phyloP scores from a whole-genome alignment of 257 asterid species.

The Cordia subcordata region DNA sequence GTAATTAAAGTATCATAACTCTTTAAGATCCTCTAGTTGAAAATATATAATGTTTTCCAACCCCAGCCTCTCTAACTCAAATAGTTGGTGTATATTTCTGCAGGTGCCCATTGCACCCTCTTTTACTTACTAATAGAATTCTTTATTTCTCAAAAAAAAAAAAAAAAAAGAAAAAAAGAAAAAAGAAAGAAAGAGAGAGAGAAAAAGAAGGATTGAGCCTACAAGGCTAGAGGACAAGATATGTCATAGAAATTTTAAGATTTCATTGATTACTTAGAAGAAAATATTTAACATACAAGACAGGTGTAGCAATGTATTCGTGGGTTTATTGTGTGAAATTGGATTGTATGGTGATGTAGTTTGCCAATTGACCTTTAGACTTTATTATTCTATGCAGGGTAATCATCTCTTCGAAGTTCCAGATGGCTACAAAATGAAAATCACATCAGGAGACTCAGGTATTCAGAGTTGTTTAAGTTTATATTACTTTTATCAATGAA shows the following conservation, averaged over 20 bases:
- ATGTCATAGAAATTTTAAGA: too few relatives aligned
- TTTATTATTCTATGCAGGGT: constrained; percentile 53
- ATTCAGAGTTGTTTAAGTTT: constrained; percentile 8
- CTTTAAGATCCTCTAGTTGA: not conserved
- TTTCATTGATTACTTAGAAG: too few relatives aligned
- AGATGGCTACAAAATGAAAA: constrained; percentile 76
- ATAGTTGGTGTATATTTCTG: too few relatives aligned
- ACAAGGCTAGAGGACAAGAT: too few relatives aligned
- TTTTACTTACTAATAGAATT: too few relatives aligned
- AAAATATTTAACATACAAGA: not conserved
- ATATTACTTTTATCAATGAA: not conserved
- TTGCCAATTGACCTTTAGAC: not conserved
- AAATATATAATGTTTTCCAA: not conserved
- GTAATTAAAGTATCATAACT: not conserved
- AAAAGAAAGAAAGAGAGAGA: too few relatives aligned
- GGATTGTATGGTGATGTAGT: not conserved
- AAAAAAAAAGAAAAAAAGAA: too few relatives aligned
- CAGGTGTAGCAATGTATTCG: not conserved
- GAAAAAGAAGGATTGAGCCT: too few relatives aligned
- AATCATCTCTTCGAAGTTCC: constrained; percentile 84
- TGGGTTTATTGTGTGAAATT: not conserved
- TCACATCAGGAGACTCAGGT: constrained; percentile 80
- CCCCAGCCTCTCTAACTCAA: too few relatives aligned
- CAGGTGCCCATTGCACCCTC: too few relatives aligned
- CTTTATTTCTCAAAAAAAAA: too few relatives aligned